A percentile compares a stretch with the other conserved stretches of the same genome.
These are phyloP conservation scores for Phytophthora cajani DNA, from an alignment of 352 stramenopile species.

Conservation along the genomic window DNA sequence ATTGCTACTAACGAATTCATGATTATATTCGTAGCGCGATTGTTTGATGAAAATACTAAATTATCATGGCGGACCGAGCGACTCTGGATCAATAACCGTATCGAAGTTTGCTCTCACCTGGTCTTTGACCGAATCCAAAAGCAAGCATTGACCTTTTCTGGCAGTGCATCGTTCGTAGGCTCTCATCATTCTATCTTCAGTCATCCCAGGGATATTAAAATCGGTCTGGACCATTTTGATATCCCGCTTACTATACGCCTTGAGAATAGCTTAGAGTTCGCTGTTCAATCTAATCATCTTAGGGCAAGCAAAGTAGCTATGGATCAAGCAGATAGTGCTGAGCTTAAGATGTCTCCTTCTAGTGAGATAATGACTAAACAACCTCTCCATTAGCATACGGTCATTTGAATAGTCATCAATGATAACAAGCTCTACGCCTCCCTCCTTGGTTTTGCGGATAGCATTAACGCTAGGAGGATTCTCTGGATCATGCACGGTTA, in stretches of 20 bases:
- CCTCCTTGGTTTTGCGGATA: neutral
- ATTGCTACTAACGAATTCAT: slow-evolving; percentile 1
- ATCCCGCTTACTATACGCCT: neutral
- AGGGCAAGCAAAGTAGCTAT: slow-evolving; percentile 2
- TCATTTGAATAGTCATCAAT: slow-evolving; percentile 26
- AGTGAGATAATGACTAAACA: neutral
- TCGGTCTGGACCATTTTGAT: neutral
- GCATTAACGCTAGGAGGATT: neutral
- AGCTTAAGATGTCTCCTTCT: neutral
- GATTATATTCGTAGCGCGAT: neutral
- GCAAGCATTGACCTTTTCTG: neutral
- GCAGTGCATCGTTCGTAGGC: neutral
- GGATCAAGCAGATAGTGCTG: neutral
- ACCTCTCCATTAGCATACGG: neutral
- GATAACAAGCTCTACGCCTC: slow-evolving; percentile 16
- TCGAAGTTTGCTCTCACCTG: too few species aligned
- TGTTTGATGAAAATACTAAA: slow-evolving; percentile 1
- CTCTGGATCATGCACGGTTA: neutral
- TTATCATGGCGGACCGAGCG: too few species aligned
- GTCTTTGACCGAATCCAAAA: too few species aligned
- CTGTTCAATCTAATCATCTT: neutral
- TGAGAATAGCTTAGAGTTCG: neutral
- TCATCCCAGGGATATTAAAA: neutral
- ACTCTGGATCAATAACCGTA: too few species aligned
- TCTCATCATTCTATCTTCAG: neutral